Base-by-base conservation (phyloP, 75 land plant species). In the Selaginella moellendorffii region DNA sequence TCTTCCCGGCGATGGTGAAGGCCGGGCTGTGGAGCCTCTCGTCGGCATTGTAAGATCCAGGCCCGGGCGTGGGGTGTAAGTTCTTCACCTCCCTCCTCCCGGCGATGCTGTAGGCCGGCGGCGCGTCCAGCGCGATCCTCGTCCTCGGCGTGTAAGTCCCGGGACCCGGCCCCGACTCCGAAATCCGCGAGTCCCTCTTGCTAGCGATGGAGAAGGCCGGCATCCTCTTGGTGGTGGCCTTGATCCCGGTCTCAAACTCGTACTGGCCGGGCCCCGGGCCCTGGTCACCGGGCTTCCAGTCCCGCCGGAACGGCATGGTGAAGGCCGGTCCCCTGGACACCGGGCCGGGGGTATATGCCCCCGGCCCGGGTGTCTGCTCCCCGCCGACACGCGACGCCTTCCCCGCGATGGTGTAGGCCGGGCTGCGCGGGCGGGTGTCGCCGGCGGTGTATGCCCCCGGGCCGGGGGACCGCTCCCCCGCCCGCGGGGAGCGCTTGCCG, bases 71-170 rank as follows among this genome's bases (percentile, higher is more conserved):
- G n/a, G 19, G 25, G 5, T 21, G 9, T 19, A 25, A 8, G 24
- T 21, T 21, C 24, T 56, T 56, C 24, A 25, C 24, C 24, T 56
- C 23, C 59, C 24, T 8, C 19, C 59, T 56, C 59, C 59, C 59
- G n/a, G 59, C 59, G 2, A 56, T 56, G 8, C 17, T 56, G 24
- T 56, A 56, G 19, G 59, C 59, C 21, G 59, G 59, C 5, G 25
- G 19, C 8, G 19, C 5, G n/a, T 56, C 59, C 59, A 56, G 24
- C 8, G 24, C 24, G 8, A 25, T n/a, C 21, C 23, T 21, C 8
- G 25, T 56, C 59, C 59, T 8, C 2, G 59, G 59, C 8, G 59
- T 56, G n/a, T 56, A 56, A 2, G 59, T 56, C 24, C 59, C 59
- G 5, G 59, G 59, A 56, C 59, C 59, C 9, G 59, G 59, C 8